Conservation (phyloP, 2,329 filamentous ascomycete species). For the Arthroderma uncinatum region DNA sequence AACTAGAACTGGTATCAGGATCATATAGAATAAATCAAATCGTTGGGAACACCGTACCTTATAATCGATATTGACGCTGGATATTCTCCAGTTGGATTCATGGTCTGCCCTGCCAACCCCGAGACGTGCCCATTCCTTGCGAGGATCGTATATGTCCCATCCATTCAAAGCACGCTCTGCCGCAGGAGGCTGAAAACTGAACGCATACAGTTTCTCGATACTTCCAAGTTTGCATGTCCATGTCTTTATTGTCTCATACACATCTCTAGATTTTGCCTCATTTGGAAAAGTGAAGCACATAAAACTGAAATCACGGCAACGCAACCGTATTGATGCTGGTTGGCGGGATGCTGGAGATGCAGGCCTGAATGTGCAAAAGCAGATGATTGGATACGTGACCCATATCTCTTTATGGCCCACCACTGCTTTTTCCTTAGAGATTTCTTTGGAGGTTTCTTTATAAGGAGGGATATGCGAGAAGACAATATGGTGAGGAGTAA, state of each 20-base stretch:
- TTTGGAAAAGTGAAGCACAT: slow-evolving; percentile 78
- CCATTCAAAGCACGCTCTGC: slow-evolving; percentile 65
- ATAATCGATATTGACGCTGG: slow-evolving; percentile 81
- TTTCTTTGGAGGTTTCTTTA: slow-evolving; percentile 26
- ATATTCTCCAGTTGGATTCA: slow-evolving; percentile 80
- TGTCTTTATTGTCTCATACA: slow-evolving; percentile 73
- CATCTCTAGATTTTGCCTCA: slow-evolving; percentile 64
- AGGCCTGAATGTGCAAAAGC: slow-evolving; percentile 65
- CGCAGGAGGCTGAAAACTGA: slow-evolving; percentile 65
- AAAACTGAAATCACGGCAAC: slow-evolving; percentile 88
- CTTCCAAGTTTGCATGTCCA: slow-evolving; percentile 72
- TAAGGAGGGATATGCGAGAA: slow-evolving; percentile 46
- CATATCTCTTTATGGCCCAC: slow-evolving; percentile 60
- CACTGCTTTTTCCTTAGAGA: slow-evolving; percentile 29
- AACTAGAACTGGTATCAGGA: slow-evolving; percentile 42
- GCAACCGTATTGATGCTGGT: slow-evolving; percentile 70
- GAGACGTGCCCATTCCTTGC: slow-evolving; percentile 73
- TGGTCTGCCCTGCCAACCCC: slow-evolving; percentile 72
- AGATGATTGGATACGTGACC: slow-evolving; percentile 91
- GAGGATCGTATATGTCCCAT: slow-evolving; percentile 76
- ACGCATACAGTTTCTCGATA: slow-evolving; percentile 85
- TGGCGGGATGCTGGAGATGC: slow-evolving; percentile 58
- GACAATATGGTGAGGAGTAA: slow-evolving; percentile 54
- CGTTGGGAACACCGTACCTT: slow-evolving; percentile 32
- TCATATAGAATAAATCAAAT: background rate